These are phyloP conservation scores for Mrakia hoshinonis DNA, from an alignment of 768 basidiomycete species.

Conservation along the genomic window DNA sequence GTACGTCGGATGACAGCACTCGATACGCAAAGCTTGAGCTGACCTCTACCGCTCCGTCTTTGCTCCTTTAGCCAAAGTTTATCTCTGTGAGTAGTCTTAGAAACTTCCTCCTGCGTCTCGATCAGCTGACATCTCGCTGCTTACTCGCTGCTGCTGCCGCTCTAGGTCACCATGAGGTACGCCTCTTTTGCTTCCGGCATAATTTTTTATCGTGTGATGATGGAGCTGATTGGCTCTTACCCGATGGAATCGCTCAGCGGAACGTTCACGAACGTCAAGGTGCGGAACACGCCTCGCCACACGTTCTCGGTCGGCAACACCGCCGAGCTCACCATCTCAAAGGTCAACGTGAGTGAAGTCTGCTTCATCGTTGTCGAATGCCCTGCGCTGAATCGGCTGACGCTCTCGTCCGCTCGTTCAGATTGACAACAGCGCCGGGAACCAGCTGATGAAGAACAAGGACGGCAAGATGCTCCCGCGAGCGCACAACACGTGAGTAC, in stretches of 20 bases:
- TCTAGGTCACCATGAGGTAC: constrained; percentile 1
- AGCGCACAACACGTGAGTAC: too few relatives aligned
- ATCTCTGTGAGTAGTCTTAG: neutral
- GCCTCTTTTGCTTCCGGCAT: neutral
- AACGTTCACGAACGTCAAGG: neutral
- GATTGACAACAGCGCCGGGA: constrained; percentile 5
- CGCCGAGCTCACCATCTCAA: neutral
- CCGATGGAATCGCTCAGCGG: neutral
- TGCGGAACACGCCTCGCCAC: neutral
- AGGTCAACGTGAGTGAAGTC: neutral
- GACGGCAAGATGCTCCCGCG: too few relatives aligned
- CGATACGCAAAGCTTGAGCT: neutral
- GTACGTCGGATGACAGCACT: too few relatives aligned
- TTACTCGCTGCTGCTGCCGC: neutral
- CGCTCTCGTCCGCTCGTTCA: neutral
- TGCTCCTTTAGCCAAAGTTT: neutral
- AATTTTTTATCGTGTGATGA: neutral
- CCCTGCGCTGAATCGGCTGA: neutral
- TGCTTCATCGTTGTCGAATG: neutral
- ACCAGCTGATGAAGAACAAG: neutral
- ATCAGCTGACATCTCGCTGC: neutral
- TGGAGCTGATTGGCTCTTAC: neutral
- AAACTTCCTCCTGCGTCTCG: too few relatives aligned
- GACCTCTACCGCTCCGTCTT: neutral
- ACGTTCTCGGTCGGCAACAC: neutral